Evolutionary conservation across 768 basidiomycete species (phyloP).

Genomic region (Tylopilus sp.): DNA sequence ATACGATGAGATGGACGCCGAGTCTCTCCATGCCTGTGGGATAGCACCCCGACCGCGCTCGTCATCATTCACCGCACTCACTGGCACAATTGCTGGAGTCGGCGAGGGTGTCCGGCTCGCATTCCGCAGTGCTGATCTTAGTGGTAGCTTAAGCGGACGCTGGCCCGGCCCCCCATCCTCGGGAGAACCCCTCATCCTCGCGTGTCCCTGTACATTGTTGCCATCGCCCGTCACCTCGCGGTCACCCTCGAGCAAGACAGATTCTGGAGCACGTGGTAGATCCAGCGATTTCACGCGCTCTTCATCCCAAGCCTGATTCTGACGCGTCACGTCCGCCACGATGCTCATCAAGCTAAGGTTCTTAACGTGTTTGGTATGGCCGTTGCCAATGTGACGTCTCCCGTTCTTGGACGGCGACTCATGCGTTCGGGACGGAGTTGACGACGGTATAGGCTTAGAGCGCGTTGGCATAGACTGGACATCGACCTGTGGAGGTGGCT

Average conservation of each 20-base stretch:
- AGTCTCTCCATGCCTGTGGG: conserved; percentile 12
- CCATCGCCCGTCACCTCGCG: background rate
- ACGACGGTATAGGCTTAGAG: too few species aligned
- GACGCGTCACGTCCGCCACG: conserved; percentile 55
- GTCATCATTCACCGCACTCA: background rate
- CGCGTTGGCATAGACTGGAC: too few species aligned
- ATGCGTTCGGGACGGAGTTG: background rate
- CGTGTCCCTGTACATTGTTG: background rate
- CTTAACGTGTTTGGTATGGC: conserved; percentile 10
- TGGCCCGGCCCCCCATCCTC: background rate
- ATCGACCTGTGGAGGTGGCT: conserved; percentile 4
- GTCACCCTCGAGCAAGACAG: conserved; percentile 1
- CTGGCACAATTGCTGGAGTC: background rate
- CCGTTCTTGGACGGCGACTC: conserved; percentile 7
- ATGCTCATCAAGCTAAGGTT: conserved; percentile 59
- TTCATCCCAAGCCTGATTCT: conserved; percentile 19
- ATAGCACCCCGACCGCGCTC: background rate
- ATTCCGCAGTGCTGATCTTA: conserved; percentile 62
- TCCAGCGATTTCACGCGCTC: conserved; percentile 19
- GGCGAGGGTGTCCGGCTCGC: conserved; percentile 51
- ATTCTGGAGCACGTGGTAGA: conserved; percentile 19
- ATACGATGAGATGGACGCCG: conserved; percentile 50
- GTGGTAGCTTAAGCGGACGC: conserved; percentile 43
- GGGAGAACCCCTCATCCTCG: background rate
- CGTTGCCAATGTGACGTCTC: conserved; percentile 9